Percentiles rank a stretch among this genome's conserved stretches.
These are phyloP conservation scores for Clausena lansium DNA, from an alignment of 345 rosid genomes.

Conservation along the genomic window DNA sequence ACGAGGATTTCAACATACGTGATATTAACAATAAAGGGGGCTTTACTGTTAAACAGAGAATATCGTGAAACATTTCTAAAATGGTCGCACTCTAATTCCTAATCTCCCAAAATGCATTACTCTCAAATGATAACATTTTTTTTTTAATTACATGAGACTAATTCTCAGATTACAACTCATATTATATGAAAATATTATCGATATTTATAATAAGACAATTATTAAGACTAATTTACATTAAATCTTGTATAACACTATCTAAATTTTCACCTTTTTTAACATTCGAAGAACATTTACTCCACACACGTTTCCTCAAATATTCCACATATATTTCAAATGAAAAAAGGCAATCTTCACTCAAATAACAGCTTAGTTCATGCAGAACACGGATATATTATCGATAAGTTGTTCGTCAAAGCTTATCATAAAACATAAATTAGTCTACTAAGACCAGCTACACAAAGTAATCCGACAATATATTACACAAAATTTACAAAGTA, in stretches of 20 bases:
- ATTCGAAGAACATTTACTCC: too few relatives aligned
- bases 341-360: too few relatives aligned
- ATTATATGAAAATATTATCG: too few relatives aligned
- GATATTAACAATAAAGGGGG: not conserved
- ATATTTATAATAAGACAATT: too few relatives aligned
- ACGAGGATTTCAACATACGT: not conserved
- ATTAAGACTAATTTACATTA: too few relatives aligned
- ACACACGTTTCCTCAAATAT: too few relatives aligned
- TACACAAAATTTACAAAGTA: not conserved
- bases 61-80: not conserved
- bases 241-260: too few relatives aligned
- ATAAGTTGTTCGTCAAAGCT: not conserved
- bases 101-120: not conserved
- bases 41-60: not conserved
- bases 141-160: too few relatives aligned
- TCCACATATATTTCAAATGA: too few relatives aligned
- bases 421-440: not conserved
- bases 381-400: not conserved
- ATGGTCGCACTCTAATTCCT: too few relatives aligned
- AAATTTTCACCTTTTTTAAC: too few relatives aligned
- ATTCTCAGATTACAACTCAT: too few relatives aligned
- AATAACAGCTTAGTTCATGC: not conserved
- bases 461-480: not conserved
- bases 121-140: not conserved
- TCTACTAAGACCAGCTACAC: not conserved